These are phyloP conservation scores for Tieghemiomyces parasiticus DNA, from an alignment of 192 early-diverging fungal species.

Conservation along the genomic window DNA sequence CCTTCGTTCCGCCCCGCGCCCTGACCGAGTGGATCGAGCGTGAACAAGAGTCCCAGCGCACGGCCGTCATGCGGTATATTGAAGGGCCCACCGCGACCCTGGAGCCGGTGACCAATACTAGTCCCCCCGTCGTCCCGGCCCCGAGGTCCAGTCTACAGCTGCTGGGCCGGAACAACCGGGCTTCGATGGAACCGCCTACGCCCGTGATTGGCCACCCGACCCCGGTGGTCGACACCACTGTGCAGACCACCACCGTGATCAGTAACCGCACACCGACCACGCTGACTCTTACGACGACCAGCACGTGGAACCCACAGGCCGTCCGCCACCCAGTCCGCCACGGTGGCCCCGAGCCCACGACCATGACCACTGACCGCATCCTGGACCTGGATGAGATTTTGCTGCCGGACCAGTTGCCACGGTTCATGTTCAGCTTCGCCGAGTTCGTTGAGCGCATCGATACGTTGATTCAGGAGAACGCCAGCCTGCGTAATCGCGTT, in stretches of 20 bases:
- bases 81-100: not conserved
- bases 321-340: not conserved
- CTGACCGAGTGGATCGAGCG: constrained; percentile 10
- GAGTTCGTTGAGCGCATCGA: constrained; percentile 11
- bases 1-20: constrained; percentile 8
- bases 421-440: constrained; percentile 8
- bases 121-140: not conserved
- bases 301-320: constrained; percentile 4
- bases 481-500: not conserved
- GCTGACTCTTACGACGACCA: constrained; percentile 1
- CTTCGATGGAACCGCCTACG: not conserved
- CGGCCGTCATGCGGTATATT: not conserved
- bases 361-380: constrained; percentile 1
- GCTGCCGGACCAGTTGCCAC: constrained; percentile 9
- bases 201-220: constrained; percentile 4
- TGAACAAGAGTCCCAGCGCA: not conserved
- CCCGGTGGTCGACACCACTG: not conserved
- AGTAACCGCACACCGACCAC: not conserved
- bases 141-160: not conserved
- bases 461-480: constrained; percentile 3
- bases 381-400: not conserved
- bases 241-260: constrained; percentile 4
- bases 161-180: not conserved
- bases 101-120: not conserved
- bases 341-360: not conserved